Evolutionary conservation across 495 filamentous ascomycete species (phyloP).

Genomic region (Penicillium paxilli): DNA sequence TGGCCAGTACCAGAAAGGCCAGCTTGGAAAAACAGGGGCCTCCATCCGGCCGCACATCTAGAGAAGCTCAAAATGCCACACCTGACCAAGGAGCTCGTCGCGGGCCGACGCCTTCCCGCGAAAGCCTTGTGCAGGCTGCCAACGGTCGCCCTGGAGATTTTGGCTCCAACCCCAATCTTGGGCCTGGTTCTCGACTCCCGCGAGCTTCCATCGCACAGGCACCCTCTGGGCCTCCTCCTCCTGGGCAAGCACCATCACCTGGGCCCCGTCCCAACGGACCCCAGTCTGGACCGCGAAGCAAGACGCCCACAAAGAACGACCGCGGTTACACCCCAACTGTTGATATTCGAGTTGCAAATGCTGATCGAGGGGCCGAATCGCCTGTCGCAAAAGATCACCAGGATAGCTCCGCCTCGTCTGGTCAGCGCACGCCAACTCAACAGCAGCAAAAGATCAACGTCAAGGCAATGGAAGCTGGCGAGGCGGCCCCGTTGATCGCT

Average conservation of each 20-base stretch:
- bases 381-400: slow-evolving; percentile 53
- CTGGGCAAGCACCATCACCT: slow-evolving; percentile 81
- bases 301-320: slow-evolving; percentile 58
- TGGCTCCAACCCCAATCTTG: slow-evolving; percentile 32
- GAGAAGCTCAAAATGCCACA: slow-evolving; percentile 62
- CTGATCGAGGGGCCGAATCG: slow-evolving; percentile 53
- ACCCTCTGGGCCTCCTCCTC: slow-evolving; percentile 81
- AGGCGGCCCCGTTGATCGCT: slow-evolving; percentile 47
- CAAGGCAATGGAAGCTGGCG: slow-evolving; percentile 50
- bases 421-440: slow-evolving; percentile 64
- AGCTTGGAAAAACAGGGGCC: slow-evolving; percentile 39
- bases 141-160: slow-evolving; percentile 31
- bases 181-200: slow-evolving; percentile 63
- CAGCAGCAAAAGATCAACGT: slow-evolving; percentile 39
- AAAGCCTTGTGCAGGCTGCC: slow-evolving; percentile 44
- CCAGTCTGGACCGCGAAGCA: slow-evolving; percentile 48
- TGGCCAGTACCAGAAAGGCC: slow-evolving; percentile 34
- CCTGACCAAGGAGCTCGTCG: slow-evolving; percentile 52
- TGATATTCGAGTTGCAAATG: slow-evolving; percentile 43
- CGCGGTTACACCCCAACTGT: slow-evolving; percentile 53
- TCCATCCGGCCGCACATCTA: slow-evolving; percentile 48
- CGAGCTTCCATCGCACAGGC: slow-evolving; percentile 69
- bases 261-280: slow-evolving; percentile 57
- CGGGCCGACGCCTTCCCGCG: slow-evolving; percentile 50
- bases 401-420: slow-evolving; percentile 50